Evolutionary conservation across 352 stramenopile species (phyloP), one percentile per base, ranked within the genome.

Genomic region (Thalassiosira oceanica): DNA sequence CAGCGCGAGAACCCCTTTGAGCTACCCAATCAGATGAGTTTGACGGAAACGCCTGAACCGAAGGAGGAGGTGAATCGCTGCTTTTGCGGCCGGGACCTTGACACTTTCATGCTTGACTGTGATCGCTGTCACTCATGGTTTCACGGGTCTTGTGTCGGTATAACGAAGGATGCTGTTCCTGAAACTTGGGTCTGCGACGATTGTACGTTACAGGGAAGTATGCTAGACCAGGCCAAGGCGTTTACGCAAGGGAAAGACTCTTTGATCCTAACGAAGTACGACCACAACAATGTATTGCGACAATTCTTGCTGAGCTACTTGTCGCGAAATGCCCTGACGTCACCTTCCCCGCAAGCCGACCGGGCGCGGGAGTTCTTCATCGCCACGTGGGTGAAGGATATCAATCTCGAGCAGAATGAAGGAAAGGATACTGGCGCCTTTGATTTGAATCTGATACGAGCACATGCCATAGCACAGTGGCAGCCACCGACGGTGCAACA

Each of bases 131-230:
- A 87, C 36, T 66, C 53, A 36, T 89, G 77, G 74, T 89, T 77
- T n/a, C 52, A 61, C 20, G 52, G 52, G 3, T 74, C 62, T 20
- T 92, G 86, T 42, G 71, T 92, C 23, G 76, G 80, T 20, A 67
- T 90, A 21, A 77, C 48, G 3, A 77, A 79, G 31, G 83, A 90
- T 23, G 78, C 51, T 24, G 45, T 85, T 31, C 77, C 74, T 13
- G 65, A 87, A 26, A 33, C 67, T 24, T 92, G 83, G 83, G 43
- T 83, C 42, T 92, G 86, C 41, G 84, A 92, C 55, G 77, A 80
- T 27, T 92, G 86, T 58, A 80, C 70, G 11, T 74, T 91, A 36
- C 61, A 78, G 39, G 55, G 29, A 24, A 58, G 65, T 13, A 74
- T 80, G 20, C 33, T 74, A 31, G 72, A 84, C 7, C 61, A 85